Evolutionary conservation across 805 yeast genomes (phyloP).

Genomic region (Ogataea paradorogensis): DNA sequence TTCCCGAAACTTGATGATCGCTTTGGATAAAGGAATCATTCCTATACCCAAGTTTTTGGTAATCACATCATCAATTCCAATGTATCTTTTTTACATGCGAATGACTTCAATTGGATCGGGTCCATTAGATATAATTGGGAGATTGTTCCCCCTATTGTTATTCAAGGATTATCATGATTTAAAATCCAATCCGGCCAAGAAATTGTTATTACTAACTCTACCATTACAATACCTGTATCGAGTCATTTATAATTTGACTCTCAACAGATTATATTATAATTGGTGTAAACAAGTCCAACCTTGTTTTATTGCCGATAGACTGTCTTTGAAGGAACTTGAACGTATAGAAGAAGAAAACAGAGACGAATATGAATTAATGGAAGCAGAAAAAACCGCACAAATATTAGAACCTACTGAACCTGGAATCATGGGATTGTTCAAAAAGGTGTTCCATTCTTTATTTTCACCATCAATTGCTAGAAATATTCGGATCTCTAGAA

Average conservation of each 20-base stretch:
- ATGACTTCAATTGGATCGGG: constrained; percentile 10
- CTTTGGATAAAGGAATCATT: constrained; percentile 20
- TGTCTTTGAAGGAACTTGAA: constrained; percentile 32
- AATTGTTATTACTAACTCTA: constrained; percentile 14
- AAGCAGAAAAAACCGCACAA: constrained; percentile 6
- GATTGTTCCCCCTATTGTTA: constrained; percentile 15
- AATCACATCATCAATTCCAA: constrained; percentile 31
- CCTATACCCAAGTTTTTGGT: constrained; percentile 23
- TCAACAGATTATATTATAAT: constrained; percentile 36
- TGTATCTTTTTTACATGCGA: constrained; percentile 28
- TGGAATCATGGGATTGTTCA: background rate
- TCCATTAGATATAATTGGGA: constrained; percentile 10
- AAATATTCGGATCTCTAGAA: constrained; percentile 19
- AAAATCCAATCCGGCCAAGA: constrained; percentile 14
- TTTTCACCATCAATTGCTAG: constrained; percentile 13
- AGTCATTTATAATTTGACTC: constrained; percentile 23
- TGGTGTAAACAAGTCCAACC: constrained; percentile 35
- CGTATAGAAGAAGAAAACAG: constrained; percentile 33
- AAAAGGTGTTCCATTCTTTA: constrained; percentile 6
- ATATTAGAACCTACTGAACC: constrained; percentile 1
- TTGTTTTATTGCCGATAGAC: constrained; percentile 34
- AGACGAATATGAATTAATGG: constrained; percentile 22
- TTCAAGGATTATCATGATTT: constrained; percentile 15
- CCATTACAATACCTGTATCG: constrained; percentile 21
- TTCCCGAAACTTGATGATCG: constrained; percentile 13